Conservation (phyloP, 2,329 filamentous ascomycete species). For the Cladosporium halotolerans region DNA sequence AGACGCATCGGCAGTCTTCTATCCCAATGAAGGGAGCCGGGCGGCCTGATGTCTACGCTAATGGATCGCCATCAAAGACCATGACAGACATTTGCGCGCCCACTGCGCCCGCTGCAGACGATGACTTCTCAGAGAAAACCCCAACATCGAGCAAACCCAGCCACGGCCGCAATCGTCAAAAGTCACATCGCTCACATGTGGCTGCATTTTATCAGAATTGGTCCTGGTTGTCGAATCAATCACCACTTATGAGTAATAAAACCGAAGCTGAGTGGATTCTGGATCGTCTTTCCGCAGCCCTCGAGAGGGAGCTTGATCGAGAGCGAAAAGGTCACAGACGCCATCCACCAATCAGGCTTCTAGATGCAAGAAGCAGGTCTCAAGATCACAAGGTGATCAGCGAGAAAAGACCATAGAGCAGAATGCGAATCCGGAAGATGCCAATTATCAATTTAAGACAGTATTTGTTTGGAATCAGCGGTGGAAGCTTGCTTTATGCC, state of each 20-base stretch:
- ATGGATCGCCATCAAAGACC: too few species aligned
- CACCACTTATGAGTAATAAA: conserved; percentile 62
- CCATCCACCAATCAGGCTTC: conserved; percentile 27
- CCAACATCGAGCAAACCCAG: not conserved
- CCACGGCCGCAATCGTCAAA: conserved; percentile 1
- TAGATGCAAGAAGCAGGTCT: conserved; percentile 14
- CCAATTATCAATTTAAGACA: too few species aligned
- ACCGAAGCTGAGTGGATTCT: conserved; percentile 69
- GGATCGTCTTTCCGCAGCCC: conserved; percentile 53
- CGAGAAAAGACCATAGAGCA: too few species aligned
- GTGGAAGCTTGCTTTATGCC: not conserved
- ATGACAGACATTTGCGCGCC: too few species aligned
- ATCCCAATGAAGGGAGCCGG: not conserved
- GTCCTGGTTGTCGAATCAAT: conserved; percentile 67
- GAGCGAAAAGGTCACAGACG: conserved; percentile 21
- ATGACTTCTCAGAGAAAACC: not conserved
- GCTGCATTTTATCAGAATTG: conserved; percentile 38
- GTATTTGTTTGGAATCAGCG: too few species aligned
- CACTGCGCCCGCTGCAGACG: not conserved
- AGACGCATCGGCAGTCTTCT: not conserved
- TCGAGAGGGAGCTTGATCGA: conserved; percentile 47
- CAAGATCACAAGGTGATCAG: too few species aligned
- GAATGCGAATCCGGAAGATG: too few species aligned
- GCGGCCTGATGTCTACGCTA: too few species aligned
- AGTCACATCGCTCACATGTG: not conserved